Evolutionary conservation across 2,329 filamentous ascomycete genomes (phyloP), one percentile per base, ranked within the genome.

Genomic region (Epichloe coenophiala): DNA sequence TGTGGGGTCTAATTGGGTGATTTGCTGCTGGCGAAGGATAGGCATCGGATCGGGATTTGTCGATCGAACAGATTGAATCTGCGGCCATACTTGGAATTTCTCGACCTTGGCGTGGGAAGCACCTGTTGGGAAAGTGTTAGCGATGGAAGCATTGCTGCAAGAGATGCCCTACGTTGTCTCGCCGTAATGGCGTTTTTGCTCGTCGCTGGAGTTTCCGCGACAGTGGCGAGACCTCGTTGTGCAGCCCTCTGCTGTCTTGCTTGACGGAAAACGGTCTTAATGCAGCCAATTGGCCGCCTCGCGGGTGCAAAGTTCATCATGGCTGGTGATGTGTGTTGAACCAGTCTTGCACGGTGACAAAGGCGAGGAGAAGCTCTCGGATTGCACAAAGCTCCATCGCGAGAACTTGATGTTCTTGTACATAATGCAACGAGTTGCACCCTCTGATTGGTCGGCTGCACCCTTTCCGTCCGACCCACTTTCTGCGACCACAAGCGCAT

Each of bases 1-100:
- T 1, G 83, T 88, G 4, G 89, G 88, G 69, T 98, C 93, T 61
- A 96, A 85, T 41, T 76, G 67, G 40, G 75, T 64, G 62, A 95
- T 76, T 70, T 95, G 88, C 51, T 78, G 70, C 48, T 75, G 65
- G 58, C 83, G 82, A 59, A 95, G 74, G 52, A 76, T 67, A 38
- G 74, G 73, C 61, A 97, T 70, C 21, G 89, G 84, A 61, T 89
- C 76, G 51, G 80, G 78, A 68, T 77, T 78, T 51, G 70, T 67
- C 51, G 73, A 68, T 51, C 72, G 71, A 47, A 77, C 68, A 9
- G 80, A 78, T 37, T 76, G 74, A 12, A 77, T 69, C 13, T 78
- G 74, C 4, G 77, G 75, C 64, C 75, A 78, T 44, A 79, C 65
- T 55, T 74, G 68, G 64, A 79, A 79, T 46, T 63, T 64, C 51